Percentiles rank a stretch among this genome's conserved stretches.
These are phyloP conservation scores for Nannochloropsis salina DNA, from an alignment of 108 stramenopile genomes.

Conservation along the genomic window DNA sequence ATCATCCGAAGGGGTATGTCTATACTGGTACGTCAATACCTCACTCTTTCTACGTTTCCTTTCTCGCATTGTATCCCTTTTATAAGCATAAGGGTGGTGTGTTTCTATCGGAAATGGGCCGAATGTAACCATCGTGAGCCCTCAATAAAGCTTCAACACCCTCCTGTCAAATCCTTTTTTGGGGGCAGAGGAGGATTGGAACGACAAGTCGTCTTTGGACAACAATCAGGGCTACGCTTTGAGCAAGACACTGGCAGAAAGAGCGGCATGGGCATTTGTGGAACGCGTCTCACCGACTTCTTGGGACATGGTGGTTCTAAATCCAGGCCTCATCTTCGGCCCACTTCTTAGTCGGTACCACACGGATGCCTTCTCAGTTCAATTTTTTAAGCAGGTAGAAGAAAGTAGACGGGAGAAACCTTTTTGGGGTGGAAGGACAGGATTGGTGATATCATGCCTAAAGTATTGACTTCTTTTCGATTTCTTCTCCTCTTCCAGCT, in stretches of 20 bases:
- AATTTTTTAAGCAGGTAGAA: constrained; percentile 18
- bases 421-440: neutral
- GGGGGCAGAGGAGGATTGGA: neutral
- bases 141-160: neutral
- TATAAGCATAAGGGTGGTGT: neutral
- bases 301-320: constrained; percentile 1
- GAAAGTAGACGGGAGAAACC: neutral
- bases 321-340: neutral
- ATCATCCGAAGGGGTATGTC: neutral
- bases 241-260: neutral
- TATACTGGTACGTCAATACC: neutral
- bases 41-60: neutral
- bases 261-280: neutral
- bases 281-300: neutral
- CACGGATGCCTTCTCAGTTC: neutral
- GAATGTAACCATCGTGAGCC: neutral
- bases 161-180: neutral
- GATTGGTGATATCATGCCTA: neutral
- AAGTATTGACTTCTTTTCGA: neutral
- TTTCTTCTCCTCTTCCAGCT: neutral
- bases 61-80: neutral
- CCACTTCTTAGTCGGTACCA: neutral
- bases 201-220: constrained; percentile 8
- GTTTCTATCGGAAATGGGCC: neutral
- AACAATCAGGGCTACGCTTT: constrained; percentile 6